Evolutionary conservation across 345 rosid species (phyloP), one percentile per base, ranked within the genome.

Genomic region (Erucastrum elatum): DNA sequence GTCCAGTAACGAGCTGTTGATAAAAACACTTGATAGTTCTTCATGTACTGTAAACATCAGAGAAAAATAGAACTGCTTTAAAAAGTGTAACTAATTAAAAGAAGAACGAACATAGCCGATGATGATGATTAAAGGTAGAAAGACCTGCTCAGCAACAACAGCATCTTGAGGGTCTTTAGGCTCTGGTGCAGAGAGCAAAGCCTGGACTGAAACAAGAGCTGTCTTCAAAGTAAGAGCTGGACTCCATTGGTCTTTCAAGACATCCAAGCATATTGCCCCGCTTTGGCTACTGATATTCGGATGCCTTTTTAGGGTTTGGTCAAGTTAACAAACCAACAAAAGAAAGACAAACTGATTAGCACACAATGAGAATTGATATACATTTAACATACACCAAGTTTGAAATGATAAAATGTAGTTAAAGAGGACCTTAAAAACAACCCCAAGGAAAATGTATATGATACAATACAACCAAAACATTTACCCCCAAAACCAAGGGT

Each of bases 91-190:
- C n/a, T 53, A 10, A 25, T 6, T 46, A 46, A 33, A 60, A 35
- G 3, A 60, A 35, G 21, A 15, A 7, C 25, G 13, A 11, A 0
- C 5, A 12, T 15, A 62, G 0, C 5, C 6, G 1, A 55, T 61
- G 3, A 8, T n/a, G 61, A 65, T 59, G 4, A 70, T 4, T n/a
- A 49, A 29, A 49, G 17, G 44, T 4, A 58, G 4, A 29, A 58
- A 51, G 15, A 93, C 99, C 98, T 93, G 99, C 85, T 91, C 91
- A 64, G 99, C 99, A 60, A 96, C 98, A 77, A 96, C 97, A 66
- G 98, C 99, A 87, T 96, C 99, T 84, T 96, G 98, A 78, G 99
- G 99, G 66, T 93, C 99, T 80, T 89, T 93, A 10, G 99, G 97
- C 79, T 90, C 89, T 51, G 99, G 98, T 51, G 98, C 88, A 75